A percentile compares a stretch with the other conserved stretches of the same genome.
Evolutionary conservation across 257 asterid species (phyloP).

Genomic region (Solanum ossicruentum): DNA sequence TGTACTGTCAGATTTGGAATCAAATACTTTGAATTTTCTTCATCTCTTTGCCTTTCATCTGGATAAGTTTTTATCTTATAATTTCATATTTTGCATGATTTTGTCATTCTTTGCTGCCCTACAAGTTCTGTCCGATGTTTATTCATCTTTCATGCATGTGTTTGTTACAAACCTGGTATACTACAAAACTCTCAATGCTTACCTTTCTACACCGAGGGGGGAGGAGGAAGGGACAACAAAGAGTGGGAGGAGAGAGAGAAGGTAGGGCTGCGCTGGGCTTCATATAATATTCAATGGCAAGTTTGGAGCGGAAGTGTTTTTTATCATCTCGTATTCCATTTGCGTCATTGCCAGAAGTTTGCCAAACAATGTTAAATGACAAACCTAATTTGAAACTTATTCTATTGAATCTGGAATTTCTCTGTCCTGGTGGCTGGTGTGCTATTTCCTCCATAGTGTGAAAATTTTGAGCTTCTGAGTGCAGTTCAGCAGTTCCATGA

Average conservation of each 20-base stretch:
- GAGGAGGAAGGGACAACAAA: not conserved
- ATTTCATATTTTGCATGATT: not conserved
- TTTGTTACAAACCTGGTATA: not conserved
- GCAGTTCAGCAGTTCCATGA: not conserved
- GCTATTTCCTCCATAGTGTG: not conserved
- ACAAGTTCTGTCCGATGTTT: not conserved
- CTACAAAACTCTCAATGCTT: not conserved
- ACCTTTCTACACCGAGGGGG: not conserved
- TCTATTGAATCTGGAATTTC: not conserved
- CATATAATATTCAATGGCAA: not conserved
- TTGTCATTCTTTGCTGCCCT: not conserved
- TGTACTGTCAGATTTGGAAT: not conserved
- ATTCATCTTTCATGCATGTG: not conserved
- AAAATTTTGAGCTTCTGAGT: not conserved
- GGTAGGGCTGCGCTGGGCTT: not conserved
- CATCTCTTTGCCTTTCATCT: not conserved
- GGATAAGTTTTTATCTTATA: not conserved
- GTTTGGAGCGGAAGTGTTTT: not conserved
- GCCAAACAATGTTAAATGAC: not conserved
- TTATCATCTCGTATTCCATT: not conserved
- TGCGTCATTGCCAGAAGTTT: not conserved
- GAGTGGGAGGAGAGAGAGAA: not conserved
- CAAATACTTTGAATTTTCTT: not conserved
- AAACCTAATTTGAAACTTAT: not conserved
- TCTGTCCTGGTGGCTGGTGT: not conserved